phyloP scores from a whole-genome alignment of 2,329 filamentous ascomycete genomes.

The Verticillium zaregamsianum region DNA sequence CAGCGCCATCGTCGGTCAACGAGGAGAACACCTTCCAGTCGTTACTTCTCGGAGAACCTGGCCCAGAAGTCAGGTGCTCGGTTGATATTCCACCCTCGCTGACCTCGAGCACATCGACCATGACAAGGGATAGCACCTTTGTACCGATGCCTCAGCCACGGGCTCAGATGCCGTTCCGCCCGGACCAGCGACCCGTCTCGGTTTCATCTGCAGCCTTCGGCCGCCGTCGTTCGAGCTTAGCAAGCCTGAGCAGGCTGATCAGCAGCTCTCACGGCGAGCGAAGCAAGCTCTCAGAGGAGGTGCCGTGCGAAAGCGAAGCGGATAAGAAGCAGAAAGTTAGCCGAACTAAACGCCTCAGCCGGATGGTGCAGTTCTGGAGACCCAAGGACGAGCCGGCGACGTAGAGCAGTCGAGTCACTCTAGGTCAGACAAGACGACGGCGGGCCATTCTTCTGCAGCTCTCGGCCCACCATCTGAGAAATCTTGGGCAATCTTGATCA shows the following conservation, averaged over 20 bases:
- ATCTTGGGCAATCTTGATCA: not conserved
- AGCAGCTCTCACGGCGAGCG: conserved; percentile 70
- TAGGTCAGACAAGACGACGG: not conserved
- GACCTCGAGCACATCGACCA: conserved; percentile 74
- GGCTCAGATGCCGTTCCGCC: conserved; percentile 36
- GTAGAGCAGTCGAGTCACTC: not conserved
- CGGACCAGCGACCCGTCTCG: conserved; percentile 56
- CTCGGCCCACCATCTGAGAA: not conserved
- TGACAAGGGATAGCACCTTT: conserved; percentile 63
- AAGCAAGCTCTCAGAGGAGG: conserved; percentile 70
- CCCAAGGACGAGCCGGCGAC: conserved; percentile 40
- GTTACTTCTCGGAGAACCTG: conserved; percentile 67
- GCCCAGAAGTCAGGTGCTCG: conserved; percentile 67
- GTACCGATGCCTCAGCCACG: conserved; percentile 22
- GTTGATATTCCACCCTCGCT: conserved; percentile 69
- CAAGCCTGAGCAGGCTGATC: conserved; percentile 71
- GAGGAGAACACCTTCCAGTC: conserved; percentile 71
- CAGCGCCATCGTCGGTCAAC: conserved; percentile 67
- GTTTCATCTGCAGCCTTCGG: conserved; percentile 60
- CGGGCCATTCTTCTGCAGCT: not conserved
- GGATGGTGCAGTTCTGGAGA: conserved; percentile 78
- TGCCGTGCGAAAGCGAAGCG: conserved; percentile 49
- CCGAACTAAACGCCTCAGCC: conserved; percentile 66
- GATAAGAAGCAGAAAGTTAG: conserved; percentile 56
- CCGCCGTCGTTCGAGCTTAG: conserved; percentile 70